Base-by-base conservation (phyloP, 192 early-diverging fungal species). In the Fimicolochytrium jonesii region DNA sequence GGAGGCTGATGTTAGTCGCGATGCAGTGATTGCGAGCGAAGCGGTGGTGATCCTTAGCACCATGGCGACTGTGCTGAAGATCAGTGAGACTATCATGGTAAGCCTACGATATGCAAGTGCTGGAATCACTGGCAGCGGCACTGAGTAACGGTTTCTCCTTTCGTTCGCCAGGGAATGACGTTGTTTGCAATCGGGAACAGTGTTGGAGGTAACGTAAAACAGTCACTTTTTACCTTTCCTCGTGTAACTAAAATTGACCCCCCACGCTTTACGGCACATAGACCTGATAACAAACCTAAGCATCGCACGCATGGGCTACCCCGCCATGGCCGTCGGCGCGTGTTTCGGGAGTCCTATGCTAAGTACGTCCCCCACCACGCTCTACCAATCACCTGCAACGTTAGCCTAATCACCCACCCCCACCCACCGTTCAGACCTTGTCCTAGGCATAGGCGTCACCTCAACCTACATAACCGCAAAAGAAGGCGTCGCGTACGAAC, bases 311-410 rank as follows among this genome's bases (percentile, higher is more conserved):
- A 88, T 91, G 88, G 93, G 94, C 1, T 93, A 81, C 62, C 92
- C 94, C 18, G 80, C 87, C 55, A 98, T 98, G 93, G 95, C 94
- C 0, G 82, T 98, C 39, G 88, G 88, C 23, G 95, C 95, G 0
- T 96, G 93, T 52, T 95, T 91, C 74, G 93, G 93, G 26, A 82
- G 88, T 13, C 95, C 95, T 17, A 87, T 98, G 83, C 69, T 98
- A 29, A 94, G 85, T 88, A 79, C 67, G 61, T 59, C 2, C 10
- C 23, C 33, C n/a, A n/a, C 35, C 9, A 32, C 32, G 54, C 32
- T 15, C 41, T 32, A 36, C 17, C 50, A 25, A 36, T 35, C n/a
- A 30, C 28, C 20, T 36, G 43, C 33, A 9, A 45, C 61, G 15
- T 64, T 32, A 13, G 15, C 9, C 13, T 75, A 13, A 4, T 6